Evolutionary conservation across 306 rosid species (phyloP), one percentile per base, ranked within the genome.

Genomic region (Gastrolobium bilobum): DNA sequence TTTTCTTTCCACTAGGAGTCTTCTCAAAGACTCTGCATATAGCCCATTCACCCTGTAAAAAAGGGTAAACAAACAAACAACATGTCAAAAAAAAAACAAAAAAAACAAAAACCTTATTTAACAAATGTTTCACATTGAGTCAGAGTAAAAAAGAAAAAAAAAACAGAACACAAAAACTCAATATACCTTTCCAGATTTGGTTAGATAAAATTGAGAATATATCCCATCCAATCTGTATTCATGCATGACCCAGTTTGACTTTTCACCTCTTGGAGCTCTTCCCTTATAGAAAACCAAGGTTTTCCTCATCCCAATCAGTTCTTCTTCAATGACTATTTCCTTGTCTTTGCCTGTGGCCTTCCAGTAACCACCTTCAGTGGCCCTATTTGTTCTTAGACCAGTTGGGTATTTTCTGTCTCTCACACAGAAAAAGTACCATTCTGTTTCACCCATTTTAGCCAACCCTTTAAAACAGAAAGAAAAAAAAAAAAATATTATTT

Each of bases 281-380:
- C 98, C 98, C 74, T 2, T 79, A 87, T 94, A 91, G 87, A 94
- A 94, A 61, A 94, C 98, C 6, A 91, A 62, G 35, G 98, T 91
- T 79, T 94, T 94, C 92, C 89, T 91, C 97, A 91, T 90, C 34
- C 98, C 98, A 71, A 94, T 88, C 2, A 83, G 73, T 2, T 56
- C 5, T 42, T 77, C 82, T 34, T 50, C 89, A 26, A 34, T 75
- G 66, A 1, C 79, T 56, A 94, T 90, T 67, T 91, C 94, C 48
- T 56, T 94, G 72, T 94, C 97, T 90, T 88, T 94, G 2, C 98
- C 97, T 5, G 98, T 91, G 58, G 97, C 98, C 78, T 94, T 94
- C 98, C 98, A 94, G 11, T 90, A 94, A 4, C 98, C 98, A 31
- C 91, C 84, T 0, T 71, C 83, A 2, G 98, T 94, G 0, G 96